A percentile compares a stretch with the other conserved stretches of the same genome.
Evolutionary conservation across 805 yeast species (phyloP).

Genomic region (Candida ponderosae): DNA sequence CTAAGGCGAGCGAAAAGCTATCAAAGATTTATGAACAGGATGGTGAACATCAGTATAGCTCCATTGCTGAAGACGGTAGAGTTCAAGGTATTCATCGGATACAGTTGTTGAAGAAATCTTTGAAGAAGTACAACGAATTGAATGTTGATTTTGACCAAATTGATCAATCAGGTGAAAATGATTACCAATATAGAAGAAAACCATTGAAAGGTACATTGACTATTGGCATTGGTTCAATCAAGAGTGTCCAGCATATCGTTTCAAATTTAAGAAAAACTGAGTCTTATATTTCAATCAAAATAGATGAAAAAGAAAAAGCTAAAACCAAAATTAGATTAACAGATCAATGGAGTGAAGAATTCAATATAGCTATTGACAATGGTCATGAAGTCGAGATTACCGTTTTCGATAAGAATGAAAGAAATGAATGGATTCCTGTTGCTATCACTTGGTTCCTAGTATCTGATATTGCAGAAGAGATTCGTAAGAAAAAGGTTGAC

Average conservation of each 20-base stretch:
- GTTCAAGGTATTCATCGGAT: constrained; percentile 81
- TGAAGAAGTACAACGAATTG: constrained; percentile 85
- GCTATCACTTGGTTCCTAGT: constrained; percentile 88
- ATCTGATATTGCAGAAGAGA: constrained; percentile 89
- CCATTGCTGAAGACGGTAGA: constrained; percentile 85
- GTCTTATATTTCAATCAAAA: constrained; percentile 64
- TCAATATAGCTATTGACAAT: constrained; percentile 72
- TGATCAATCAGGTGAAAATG: constrained; percentile 57
- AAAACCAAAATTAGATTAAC: constrained; percentile 67
- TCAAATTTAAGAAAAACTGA: constrained; percentile 80
- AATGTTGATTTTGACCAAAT: constrained; percentile 61
- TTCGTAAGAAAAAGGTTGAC: constrained; percentile 82
- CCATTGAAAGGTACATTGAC: constrained; percentile 78
- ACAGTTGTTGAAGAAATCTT: constrained; percentile 71
- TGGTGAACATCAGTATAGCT: constrained; percentile 79
- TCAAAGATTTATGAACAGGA: constrained; percentile 80
- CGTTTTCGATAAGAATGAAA: constrained; percentile 70
- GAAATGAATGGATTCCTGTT: constrained; percentile 63
- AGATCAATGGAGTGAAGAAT: constrained; percentile 81
- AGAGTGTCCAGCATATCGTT: constrained; percentile 90
- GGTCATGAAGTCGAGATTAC: constrained; percentile 89
- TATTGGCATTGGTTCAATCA: constrained; percentile 64
- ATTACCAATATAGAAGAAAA: constrained; percentile 69
- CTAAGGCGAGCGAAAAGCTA: constrained; percentile 86
- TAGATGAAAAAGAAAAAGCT: constrained; percentile 82